Conservation (phyloP, 257 asterid species). For the Petrea volubilis region DNA sequence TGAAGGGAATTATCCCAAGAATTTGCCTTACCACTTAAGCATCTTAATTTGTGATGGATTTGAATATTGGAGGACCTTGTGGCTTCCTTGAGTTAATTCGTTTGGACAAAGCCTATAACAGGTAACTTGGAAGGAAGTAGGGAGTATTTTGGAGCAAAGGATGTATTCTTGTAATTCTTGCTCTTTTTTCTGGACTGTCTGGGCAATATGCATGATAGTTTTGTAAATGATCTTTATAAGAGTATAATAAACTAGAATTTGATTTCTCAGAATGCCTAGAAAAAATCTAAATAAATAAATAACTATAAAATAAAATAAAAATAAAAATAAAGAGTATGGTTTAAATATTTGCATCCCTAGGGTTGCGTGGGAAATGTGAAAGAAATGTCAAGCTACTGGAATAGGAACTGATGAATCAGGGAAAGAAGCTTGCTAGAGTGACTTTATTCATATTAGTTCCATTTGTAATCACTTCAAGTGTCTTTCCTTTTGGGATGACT, state of each 20-base stretch:
- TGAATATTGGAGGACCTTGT: slow-evolving; percentile 12
- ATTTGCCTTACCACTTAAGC: slow-evolving; percentile 14
- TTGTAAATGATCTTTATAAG: background rate
- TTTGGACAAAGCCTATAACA: slow-evolving; percentile 10
- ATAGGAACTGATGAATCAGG: slow-evolving; percentile 14
- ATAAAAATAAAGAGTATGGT: background rate
- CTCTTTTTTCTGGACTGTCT: background rate
- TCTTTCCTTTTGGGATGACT: background rate
- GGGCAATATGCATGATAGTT: background rate
- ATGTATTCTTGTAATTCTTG: slow-evolving; percentile 5
- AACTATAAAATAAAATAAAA: no score
- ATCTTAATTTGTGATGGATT: slow-evolving; percentile 6
- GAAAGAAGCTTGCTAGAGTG: slow-evolving; percentile 1
- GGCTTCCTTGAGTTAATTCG: slow-evolving; percentile 10
- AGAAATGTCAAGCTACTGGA: slow-evolving; percentile 4
- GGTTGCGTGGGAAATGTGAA: slow-evolving; percentile 8
- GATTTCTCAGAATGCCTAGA: background rate
- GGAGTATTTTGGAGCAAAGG: slow-evolving; percentile 5
- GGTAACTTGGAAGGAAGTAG: background rate
- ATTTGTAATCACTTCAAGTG: background rate
- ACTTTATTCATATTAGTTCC: slow-evolving; percentile 4
- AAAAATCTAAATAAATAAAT: no score
- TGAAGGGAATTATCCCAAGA: background rate
- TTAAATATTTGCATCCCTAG: background rate
- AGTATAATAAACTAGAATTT: background rate